Conservation (phyloP, 441 rosid genomes). For the Breynia disticha region DNA sequence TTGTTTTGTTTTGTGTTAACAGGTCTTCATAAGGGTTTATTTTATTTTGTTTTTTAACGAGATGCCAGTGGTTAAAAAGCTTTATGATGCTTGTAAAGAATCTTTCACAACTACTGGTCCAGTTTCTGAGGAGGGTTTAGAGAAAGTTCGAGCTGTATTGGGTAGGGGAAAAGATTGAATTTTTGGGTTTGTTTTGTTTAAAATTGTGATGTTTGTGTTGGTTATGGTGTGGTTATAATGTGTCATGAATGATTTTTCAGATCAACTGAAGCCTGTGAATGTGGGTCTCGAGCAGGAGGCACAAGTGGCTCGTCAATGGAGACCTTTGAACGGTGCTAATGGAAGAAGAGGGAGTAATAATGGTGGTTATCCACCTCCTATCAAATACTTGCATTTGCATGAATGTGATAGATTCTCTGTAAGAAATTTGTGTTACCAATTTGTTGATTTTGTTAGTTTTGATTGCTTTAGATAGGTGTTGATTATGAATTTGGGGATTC, state of each 20-base stretch:
- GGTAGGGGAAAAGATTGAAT: slow-evolving; percentile 15
- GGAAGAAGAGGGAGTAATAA: slow-evolving; percentile 38
- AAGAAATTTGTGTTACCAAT: slow-evolving; percentile 20
- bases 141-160: slow-evolving; percentile 30
- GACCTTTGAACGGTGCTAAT: slow-evolving; percentile 31
- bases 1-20: too few relatives aligned
- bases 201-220: neutral
- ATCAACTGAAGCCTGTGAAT: slow-evolving; percentile 89
- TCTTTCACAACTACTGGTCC: slow-evolving; percentile 43
- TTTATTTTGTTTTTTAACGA: slow-evolving; percentile 6
- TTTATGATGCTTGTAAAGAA: slow-evolving; percentile 35
- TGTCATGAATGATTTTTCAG: slow-evolving; percentile 34
- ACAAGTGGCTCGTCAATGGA: slow-evolving; percentile 65
- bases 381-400: slow-evolving; percentile 78
- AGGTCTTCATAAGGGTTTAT: too few relatives aligned
- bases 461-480: neutral
- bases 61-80: slow-evolving; percentile 34
- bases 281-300: slow-evolving; percentile 98
- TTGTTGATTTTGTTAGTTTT: neutral
- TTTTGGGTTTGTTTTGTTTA: neutral
- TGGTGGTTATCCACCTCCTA: slow-evolving; percentile 54
- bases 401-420: slow-evolving; percentile 96
- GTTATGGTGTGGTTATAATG: neutral
- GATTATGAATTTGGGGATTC: slow-evolving; percentile 12
- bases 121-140: slow-evolving; percentile 38